A percentile compares a stretch with the other conserved stretches of the same genome.
These are phyloP conservation scores for Phanerochaete carnosa DNA, from an alignment of 768 basidiomycete species.

Conservation along the genomic window DNA sequence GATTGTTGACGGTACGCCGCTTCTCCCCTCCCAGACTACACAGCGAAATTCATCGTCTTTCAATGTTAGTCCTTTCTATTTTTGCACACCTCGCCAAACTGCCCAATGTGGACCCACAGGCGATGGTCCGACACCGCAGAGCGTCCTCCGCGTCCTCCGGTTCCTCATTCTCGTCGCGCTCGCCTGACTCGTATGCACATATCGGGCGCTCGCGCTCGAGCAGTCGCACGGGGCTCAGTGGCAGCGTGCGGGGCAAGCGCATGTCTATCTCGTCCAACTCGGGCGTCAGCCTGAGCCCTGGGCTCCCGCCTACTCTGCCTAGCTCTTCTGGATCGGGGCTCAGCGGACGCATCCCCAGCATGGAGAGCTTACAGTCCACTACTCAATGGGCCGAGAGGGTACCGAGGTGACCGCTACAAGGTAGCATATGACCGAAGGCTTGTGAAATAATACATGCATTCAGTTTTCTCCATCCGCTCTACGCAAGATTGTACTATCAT, in stretches of 20 bases:
- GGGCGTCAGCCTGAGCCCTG: background rate
- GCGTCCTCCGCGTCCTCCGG: slow-evolving; percentile 63
- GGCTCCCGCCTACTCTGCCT: background rate
- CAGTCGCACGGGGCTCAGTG: slow-evolving; percentile 35
- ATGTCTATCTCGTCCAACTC: background rate
- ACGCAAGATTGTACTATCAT: background rate
- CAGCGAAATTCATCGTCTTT: background rate
- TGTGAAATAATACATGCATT: background rate
- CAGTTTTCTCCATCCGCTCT: background rate
- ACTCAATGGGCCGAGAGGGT: background rate
- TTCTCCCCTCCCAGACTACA: background rate
- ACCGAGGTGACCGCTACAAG: background rate
- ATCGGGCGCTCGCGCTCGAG: slow-evolving; percentile 38
- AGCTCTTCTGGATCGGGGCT: background rate
- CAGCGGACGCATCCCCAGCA: background rate
- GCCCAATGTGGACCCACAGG: slow-evolving; percentile 70
- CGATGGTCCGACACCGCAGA: slow-evolving; percentile 76
- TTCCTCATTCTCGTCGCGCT: slow-evolving; percentile 37
- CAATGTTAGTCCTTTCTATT: slow-evolving; percentile 60
- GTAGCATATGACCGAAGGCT: background rate
- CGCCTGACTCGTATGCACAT: slow-evolving; percentile 27
- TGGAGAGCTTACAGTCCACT: background rate
- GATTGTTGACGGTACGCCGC: slow-evolving; percentile 63
- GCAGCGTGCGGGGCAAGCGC: slow-evolving; percentile 10
- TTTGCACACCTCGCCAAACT: slow-evolving; percentile 77